Evolutionary conservation across 441 rosid genomes (phyloP).

Genomic region (Brassica balearica): DNA sequence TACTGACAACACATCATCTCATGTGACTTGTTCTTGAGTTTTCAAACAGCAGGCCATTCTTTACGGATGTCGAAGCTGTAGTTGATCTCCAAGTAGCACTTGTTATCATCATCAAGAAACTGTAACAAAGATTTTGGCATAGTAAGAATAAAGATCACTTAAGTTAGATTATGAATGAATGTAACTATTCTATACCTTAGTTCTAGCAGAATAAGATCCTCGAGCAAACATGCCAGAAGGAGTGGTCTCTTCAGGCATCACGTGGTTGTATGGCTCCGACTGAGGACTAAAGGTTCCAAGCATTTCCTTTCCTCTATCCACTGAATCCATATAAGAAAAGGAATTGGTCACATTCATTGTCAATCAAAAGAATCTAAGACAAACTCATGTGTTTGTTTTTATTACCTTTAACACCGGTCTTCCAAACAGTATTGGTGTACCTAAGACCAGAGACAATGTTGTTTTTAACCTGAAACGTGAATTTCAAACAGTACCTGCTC

Average conservation of each 20-base stretch:
- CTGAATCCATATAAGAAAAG: slow-evolving; percentile 40
- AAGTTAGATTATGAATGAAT: neutral
- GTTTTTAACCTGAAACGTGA: slow-evolving; percentile 72
- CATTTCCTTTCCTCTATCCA: slow-evolving; percentile 80
- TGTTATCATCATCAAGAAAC: slow-evolving; percentile 48
- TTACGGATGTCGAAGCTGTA: slow-evolving; percentile 47
- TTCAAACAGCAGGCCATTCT: slow-evolving; percentile 45
- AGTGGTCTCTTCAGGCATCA: slow-evolving; percentile 69
- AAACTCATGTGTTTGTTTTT: slow-evolving; percentile 10
- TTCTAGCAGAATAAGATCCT: slow-evolving; percentile 78
- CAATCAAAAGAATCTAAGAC: neutral
- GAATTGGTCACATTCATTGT: neutral
- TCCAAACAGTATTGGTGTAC: slow-evolving; percentile 85
- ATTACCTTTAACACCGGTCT: slow-evolving; percentile 75
- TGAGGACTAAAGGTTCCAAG: slow-evolving; percentile 90
- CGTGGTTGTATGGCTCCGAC: slow-evolving; percentile 67
- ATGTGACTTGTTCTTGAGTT: slow-evolving; percentile 11
- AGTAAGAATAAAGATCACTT: neutral
- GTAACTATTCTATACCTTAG: slow-evolving; percentile 54
- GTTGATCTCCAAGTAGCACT: slow-evolving; percentile 46
- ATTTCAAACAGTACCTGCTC: slow-evolving; percentile 70
- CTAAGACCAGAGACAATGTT: slow-evolving; percentile 90
- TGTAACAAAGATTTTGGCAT: slow-evolving; percentile 24
- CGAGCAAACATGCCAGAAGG: slow-evolving; percentile 87
- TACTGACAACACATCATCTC: slow-evolving; percentile 40